Conservation (phyloP, 1,284 basidiomycete genomes). For the Exobasidium cylindrosporum region DNA sequence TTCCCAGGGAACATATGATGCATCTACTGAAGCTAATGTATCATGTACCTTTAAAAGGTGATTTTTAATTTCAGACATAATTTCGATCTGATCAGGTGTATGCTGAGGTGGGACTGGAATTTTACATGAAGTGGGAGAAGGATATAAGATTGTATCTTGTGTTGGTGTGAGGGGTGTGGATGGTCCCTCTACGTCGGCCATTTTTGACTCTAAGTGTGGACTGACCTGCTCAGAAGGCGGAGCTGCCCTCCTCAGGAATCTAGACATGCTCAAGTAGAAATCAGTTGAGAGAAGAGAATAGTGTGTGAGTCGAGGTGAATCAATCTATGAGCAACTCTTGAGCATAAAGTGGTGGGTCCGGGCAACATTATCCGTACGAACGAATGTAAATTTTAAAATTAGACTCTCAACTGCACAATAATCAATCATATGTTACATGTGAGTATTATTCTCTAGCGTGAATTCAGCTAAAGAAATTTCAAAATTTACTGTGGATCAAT, state of each 20-base stretch:
- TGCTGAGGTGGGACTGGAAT: not conserved
- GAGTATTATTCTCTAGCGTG: not conserved
- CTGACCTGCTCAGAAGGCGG: not conserved
- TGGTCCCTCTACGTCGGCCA: not conserved
- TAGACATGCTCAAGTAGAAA: not conserved
- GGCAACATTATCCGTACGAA: too few species aligned
- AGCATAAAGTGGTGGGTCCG: too few species aligned
- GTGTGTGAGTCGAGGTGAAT: too few species aligned
- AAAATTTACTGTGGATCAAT: too few species aligned
- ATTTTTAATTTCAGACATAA: not conserved
- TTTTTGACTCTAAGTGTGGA: not conserved
- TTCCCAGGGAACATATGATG: slow-evolving; percentile 37
- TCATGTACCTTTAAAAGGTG: not conserved
- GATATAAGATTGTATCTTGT: not conserved
- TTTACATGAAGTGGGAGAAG: slow-evolving; percentile 1
- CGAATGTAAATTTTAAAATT: too few species aligned
- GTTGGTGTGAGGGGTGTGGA: not conserved
- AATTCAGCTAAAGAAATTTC: too few species aligned
- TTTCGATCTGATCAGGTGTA: not conserved
- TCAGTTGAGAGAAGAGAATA: too few species aligned
- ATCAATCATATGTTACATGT: too few species aligned
- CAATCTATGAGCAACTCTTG: too few species aligned
- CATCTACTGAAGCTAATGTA: not conserved
- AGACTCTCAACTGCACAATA: too few species aligned
- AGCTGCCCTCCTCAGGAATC: not conserved